phyloP scores from a whole-genome alignment of 2,329 filamentous ascomycete species.

The Fusarium sp. region DNA sequence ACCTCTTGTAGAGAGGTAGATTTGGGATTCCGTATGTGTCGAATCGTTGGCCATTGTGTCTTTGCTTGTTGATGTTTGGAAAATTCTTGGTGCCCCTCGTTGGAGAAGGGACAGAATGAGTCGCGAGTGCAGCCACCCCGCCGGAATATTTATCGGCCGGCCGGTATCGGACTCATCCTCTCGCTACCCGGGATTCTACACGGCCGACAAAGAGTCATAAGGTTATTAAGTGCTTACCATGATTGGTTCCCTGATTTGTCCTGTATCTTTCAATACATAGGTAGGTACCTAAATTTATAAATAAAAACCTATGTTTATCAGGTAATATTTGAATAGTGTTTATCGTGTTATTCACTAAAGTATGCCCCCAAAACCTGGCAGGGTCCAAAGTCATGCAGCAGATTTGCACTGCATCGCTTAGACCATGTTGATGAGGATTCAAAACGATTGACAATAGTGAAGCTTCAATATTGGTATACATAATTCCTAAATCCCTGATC shows the following conservation, averaged over 20 bases:
- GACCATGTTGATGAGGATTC: too few species aligned
- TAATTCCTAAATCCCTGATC: too few species aligned
- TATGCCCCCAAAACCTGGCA: too few species aligned
- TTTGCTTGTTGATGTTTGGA: slow-evolving; percentile 24
- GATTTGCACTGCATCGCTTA: too few species aligned
- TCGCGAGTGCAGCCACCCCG: slow-evolving; percentile 33
- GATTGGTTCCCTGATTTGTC: neutral
- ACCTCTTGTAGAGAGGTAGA: slow-evolving; percentile 48
- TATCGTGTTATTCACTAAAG: too few species aligned
- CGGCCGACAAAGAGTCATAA: neutral
- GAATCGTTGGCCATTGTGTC: slow-evolving; percentile 42
- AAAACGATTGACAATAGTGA: too few species aligned
- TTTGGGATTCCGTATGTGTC: slow-evolving; percentile 46
- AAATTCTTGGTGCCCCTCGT: slow-evolving; percentile 41
- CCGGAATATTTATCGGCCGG: slow-evolving; percentile 41
- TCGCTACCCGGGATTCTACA: neutral
- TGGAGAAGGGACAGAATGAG: slow-evolving; percentile 19
- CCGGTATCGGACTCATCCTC: slow-evolving; percentile 27
- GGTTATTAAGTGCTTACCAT: neutral
- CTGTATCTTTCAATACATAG: neutral
- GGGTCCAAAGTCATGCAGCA: too few species aligned
- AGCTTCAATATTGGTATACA: too few species aligned
- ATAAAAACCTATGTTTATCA: too few species aligned
- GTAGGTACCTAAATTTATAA: too few species aligned
- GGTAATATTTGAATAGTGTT: too few species aligned